Evolutionary conservation across 1,139 yeast genomes (phyloP).

Genomic region (Kodamaea plutei): DNA sequence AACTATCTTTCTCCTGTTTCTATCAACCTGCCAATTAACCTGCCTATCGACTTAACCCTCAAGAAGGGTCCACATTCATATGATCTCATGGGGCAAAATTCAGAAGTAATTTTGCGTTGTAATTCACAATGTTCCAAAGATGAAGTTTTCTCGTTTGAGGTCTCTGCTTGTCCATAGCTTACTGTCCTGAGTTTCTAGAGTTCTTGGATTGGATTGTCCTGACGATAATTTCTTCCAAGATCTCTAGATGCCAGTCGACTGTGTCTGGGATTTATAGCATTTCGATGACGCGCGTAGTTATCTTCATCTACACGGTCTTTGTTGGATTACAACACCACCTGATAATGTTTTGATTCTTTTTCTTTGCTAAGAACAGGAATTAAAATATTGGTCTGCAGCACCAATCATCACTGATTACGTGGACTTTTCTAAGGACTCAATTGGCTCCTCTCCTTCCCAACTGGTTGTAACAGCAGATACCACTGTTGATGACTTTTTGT

Average conservation of each 20-base stretch:
- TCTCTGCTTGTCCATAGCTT: slow-evolving; percentile 32
- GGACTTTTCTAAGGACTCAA: slow-evolving; percentile 13
- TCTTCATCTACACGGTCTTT: no score
- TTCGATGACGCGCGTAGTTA: slow-evolving; percentile 22
- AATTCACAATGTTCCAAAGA: background rate
- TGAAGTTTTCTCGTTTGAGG: slow-evolving; percentile 2
- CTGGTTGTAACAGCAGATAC: slow-evolving; percentile 6
- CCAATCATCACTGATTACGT: slow-evolving; percentile 33
- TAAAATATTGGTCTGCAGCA: slow-evolving; percentile 41
- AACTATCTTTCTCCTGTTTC: slow-evolving; percentile 45
- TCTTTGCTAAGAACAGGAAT: no score
- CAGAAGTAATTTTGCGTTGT: slow-evolving; percentile 44
- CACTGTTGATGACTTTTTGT: slow-evolving; percentile 16
- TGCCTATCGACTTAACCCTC: slow-evolving; percentile 41
- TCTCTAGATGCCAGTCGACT: slow-evolving; percentile 2
- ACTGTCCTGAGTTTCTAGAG: slow-evolving; percentile 1
- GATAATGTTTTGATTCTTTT: no score
- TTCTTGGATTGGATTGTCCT: slow-evolving; percentile 1
- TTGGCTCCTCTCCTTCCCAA: slow-evolving; percentile 5
- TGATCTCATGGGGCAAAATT: slow-evolving; percentile 48
- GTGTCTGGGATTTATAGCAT: slow-evolving; percentile 30
- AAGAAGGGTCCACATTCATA: slow-evolving; percentile 16
- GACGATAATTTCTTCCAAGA: slow-evolving; percentile 1
- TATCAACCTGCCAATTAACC: slow-evolving; percentile 38
- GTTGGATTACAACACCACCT: no score